A percentile compares a stretch with the other conserved stretches of the same genome.
These are phyloP conservation scores for Ceratocystis papillata DNA, from an alignment of 2,329 filamentous ascomycete genomes.

Conservation along the genomic window DNA sequence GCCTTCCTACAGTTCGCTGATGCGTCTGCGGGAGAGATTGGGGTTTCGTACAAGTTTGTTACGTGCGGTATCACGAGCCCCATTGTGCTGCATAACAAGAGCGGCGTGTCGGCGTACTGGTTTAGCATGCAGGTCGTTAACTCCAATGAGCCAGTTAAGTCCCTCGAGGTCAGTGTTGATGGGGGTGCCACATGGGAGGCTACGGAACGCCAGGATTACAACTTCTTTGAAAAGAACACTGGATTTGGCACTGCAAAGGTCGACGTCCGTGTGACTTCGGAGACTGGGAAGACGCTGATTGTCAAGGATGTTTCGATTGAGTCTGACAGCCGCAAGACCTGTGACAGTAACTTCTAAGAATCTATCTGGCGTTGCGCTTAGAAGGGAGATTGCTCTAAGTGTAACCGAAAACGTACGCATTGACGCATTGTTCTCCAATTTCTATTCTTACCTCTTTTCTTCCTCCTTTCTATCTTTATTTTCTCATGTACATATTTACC, in stretches of 20 bases:
- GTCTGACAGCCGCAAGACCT: conserved; percentile 29
- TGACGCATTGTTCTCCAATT: no score
- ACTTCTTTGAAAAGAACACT: conserved; percentile 51
- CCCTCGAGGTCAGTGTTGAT: conserved; percentile 51
- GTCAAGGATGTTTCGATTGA: conserved; percentile 42
- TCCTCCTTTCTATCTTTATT: neutral
- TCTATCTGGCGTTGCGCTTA: neutral
- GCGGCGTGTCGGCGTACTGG: conserved; percentile 36
- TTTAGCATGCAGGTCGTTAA: conserved; percentile 50
- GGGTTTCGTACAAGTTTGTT: conserved; percentile 33
- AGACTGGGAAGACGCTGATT: conserved; percentile 40
- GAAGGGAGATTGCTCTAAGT: no score
- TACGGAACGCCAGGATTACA: conserved; percentile 45
- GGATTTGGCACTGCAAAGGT: conserved; percentile 47
- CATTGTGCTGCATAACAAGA: conserved; percentile 37
- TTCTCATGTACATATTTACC: neutral
- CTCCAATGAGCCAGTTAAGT: conserved; percentile 44
- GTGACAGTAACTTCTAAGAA: conserved; percentile 30
- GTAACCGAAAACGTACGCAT: no score
- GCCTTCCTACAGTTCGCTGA: conserved; percentile 34
- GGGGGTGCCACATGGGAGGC: conserved; percentile 47
- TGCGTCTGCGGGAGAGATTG: conserved; percentile 32
- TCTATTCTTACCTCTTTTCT: neutral
- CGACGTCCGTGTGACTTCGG: conserved; percentile 45
- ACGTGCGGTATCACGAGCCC: conserved; percentile 36